These are phyloP conservation scores for Prunus fruticosa DNA, from an alignment of 306 rosid species.

Conservation along the genomic window DNA sequence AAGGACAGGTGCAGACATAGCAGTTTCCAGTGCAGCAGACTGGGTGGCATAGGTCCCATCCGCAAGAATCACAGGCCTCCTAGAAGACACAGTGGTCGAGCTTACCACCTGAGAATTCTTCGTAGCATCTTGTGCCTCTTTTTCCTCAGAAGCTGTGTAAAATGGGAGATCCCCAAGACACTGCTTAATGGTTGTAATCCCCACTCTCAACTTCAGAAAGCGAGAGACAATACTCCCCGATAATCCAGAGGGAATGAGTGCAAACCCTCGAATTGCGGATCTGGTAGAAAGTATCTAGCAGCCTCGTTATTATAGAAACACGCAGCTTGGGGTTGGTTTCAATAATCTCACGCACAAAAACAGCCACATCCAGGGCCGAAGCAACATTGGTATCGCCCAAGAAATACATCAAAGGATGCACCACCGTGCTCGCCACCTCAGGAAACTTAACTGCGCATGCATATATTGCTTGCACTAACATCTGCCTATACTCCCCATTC, in stretches of 20 bases:
- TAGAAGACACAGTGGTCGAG: conserved; percentile 74
- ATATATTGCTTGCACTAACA: conserved; percentile 93
- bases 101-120: conserved; percentile 53
- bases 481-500: conserved; percentile 94
- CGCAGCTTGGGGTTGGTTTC: conserved; percentile 93
- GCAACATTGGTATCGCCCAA: conserved; percentile 88
- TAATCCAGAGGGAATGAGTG: conserved; percentile 93
- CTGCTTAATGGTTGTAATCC: conserved; percentile 64
- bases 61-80: conserved; percentile 91
- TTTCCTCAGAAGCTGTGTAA: conserved; percentile 72
- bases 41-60: conserved; percentile 99
- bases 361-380: conserved; percentile 90
- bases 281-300: conserved; percentile 91
- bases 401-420: conserved; percentile 96
- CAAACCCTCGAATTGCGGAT: conserved; percentile 92
- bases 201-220: conserved; percentile 93
- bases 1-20: conserved; percentile 78
- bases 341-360: conserved; percentile 90
- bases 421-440: conserved; percentile 93
- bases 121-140: conserved; percentile 61
- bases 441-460: conserved; percentile 97
- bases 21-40: conserved; percentile 94
- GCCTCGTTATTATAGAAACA: conserved; percentile 77
- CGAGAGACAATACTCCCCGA: conserved; percentile 87
- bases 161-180: conserved; percentile 96